phyloP scores from a whole-genome alignment of 208 protist species.

The Leishmania lainsoni region DNA sequence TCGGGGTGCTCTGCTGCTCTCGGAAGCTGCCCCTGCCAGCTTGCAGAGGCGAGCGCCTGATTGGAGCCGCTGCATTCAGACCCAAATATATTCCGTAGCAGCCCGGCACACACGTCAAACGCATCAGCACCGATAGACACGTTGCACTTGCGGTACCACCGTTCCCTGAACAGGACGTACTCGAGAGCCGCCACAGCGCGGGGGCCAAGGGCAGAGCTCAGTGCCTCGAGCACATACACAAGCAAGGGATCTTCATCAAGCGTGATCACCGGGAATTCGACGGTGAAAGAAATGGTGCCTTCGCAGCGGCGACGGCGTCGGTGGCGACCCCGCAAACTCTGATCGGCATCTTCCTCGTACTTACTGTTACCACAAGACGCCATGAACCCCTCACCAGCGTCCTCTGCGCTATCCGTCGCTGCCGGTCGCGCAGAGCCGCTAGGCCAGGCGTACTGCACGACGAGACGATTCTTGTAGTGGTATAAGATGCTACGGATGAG shows the following conservation, averaged over 20 bases:
- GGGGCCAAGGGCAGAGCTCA: conserved; percentile 53
- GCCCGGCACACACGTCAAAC: conserved; percentile 2
- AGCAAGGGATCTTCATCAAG: conserved; percentile 50
- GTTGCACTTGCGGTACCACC: conserved; percentile 26
- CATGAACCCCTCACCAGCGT: neutral
- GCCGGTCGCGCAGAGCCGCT: conserved; percentile 10
- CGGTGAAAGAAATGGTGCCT: conserved; percentile 18
- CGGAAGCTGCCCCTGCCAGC: neutral
- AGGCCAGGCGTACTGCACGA: conserved; percentile 33
- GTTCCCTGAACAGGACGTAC: conserved; percentile 44
- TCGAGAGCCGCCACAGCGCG: conserved; percentile 43
- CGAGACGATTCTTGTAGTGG: conserved; percentile 17
- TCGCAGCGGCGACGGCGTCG: conserved; percentile 42
- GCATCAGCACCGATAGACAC: neutral
- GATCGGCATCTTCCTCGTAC: neutral
- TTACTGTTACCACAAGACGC: neutral
- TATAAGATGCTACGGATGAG: conserved; percentile 25
- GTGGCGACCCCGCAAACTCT: neutral
- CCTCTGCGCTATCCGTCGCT: neutral
- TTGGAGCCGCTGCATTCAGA: neutral
- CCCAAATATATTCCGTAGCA: neutral
- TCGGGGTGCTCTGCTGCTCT: neutral
- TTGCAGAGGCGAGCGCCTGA: neutral
- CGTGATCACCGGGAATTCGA: conserved; percentile 44
- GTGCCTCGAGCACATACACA: conserved; percentile 49